Evolutionary conservation across 2,329 filamentous ascomycete species (phyloP).

Genomic region (Diatrype stigma): DNA sequence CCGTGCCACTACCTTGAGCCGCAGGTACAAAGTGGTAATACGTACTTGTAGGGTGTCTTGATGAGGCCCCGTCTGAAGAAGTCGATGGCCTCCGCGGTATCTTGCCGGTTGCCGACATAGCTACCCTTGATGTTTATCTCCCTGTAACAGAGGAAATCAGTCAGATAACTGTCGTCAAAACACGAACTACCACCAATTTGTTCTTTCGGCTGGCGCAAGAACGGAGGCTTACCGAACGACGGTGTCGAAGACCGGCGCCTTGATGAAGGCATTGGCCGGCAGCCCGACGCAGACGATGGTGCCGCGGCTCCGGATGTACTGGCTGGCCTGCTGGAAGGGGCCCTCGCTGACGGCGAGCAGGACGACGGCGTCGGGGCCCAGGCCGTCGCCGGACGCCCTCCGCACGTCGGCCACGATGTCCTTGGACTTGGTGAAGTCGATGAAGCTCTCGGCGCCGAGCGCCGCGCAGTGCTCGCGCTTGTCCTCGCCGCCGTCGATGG

Average conservation of each 20-base stretch:
- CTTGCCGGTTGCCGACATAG: slow-evolving; percentile 89
- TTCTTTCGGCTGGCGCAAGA: too few species aligned
- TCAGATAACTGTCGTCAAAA: too few species aligned
- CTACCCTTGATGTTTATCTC: slow-evolving; percentile 92
- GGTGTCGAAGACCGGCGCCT: slow-evolving; percentile 82
- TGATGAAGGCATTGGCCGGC: slow-evolving; percentile 73
- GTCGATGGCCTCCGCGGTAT: slow-evolving; percentile 83
- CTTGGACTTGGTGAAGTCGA: slow-evolving; percentile 75
- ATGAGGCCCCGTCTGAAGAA: slow-evolving; percentile 83
- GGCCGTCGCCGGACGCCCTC: slow-evolving; percentile 71
- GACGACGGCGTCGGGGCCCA: slow-evolving; percentile 83
- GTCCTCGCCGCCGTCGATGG: slow-evolving; percentile 78
- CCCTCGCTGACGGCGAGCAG: slow-evolving; percentile 83
- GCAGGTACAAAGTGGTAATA: not conserved
- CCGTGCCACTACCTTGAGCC: too few species aligned
- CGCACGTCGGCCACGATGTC: slow-evolving; percentile 83
- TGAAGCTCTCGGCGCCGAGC: slow-evolving; percentile 68
- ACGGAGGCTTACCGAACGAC: slow-evolving; percentile 53
- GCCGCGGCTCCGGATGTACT: slow-evolving; percentile 80
- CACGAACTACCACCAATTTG: too few species aligned
- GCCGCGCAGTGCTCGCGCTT: slow-evolving; percentile 67
- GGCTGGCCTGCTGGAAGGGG: slow-evolving; percentile 91
- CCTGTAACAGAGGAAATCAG: slow-evolving; percentile 33
- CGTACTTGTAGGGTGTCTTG: slow-evolving; percentile 74
- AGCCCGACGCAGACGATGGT: slow-evolving; percentile 86